Evolutionary conservation across 768 basidiomycete genomes (phyloP), one percentile per base, ranked within the genome.

Genomic region (Fomitopsis serialis): DNA sequence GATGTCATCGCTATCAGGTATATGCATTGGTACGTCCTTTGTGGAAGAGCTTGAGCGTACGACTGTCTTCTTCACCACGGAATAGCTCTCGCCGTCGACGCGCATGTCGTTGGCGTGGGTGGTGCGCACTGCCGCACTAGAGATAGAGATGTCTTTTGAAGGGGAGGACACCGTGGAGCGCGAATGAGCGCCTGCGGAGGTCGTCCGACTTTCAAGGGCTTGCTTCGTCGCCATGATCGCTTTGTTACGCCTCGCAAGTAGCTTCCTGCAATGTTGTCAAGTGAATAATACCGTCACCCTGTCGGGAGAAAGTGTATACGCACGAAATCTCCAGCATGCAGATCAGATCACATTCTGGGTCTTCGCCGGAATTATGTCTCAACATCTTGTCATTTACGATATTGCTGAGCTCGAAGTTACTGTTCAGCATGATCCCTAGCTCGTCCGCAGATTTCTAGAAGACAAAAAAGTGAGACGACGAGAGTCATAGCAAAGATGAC

Each of bases 1-100:
- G n/a, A 46, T 45, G 11, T 52, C 25, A 3, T 58, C 53, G 4
- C 54, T 53, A 9, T 42, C 57, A 12, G 37, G 37, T 5, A 17
- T 40, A 7, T 17, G 19, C 15, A 19, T 40, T 40, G 37, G 37
- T 17, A 15, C 29, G 11, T 32, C 29, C 5, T 32, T 32, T 11
- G 29, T 15, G 15, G 37, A 40, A 4, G 37, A 40, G 37, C 37
- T 40, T 19, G 37, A 8, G 4, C 15, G 15, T 4, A 40, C 37
- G 19, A 40, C 37, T 17, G 37, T 40, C 37, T 19, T 40, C 37
- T 40, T 40, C 15, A 40, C 37, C 4, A 19, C 19, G 8, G 37
- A 7, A 19, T 17, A 40, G 8, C 15, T 15, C 19, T 15, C 37
- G 37, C 6, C 37, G 15, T 15, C 15, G 37, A 15, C 5, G 37